Evolutionary conservation across 1,284 basidiomycete species (phyloP).

Genomic region (Ceratobasidium sp.): DNA sequence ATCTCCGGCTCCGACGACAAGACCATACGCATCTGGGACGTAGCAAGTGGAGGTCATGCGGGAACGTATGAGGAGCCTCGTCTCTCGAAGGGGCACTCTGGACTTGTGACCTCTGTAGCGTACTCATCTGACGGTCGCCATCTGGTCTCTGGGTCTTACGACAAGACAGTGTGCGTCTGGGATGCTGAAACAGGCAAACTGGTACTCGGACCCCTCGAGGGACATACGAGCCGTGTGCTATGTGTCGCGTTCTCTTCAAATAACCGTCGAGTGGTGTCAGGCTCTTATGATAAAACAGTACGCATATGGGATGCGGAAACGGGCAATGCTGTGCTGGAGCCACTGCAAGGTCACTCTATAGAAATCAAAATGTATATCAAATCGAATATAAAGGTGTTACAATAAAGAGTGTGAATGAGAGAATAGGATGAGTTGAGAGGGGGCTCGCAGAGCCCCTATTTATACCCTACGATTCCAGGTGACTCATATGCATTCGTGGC

Average conservation of each 20-base stretch:
- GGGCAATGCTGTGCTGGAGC: background rate
- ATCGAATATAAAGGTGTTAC: too few relatives aligned
- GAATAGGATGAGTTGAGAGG: too few relatives aligned
- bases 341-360: background rate
- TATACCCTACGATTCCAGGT: too few relatives aligned
- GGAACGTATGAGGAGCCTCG: too few relatives aligned
- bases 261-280: background rate
- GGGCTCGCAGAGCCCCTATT: too few relatives aligned
- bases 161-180: too few relatives aligned
- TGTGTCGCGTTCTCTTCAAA: conserved; percentile 36
- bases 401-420: too few relatives aligned
- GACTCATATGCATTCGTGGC: too few relatives aligned
- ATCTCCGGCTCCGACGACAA: conserved; percentile 41
- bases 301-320: conserved; percentile 28
- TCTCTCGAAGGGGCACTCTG: background rate
- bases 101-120: background rate
- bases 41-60: too few relatives aligned
- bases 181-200: conserved; percentile 3
- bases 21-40: conserved; percentile 9
- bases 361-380: too few relatives aligned
- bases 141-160: conserved; percentile 34
- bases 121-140: conserved; percentile 32
- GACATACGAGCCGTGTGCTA: conserved; percentile 13
- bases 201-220: background rate
- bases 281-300: conserved; percentile 29